Evolutionary conservation across 2,329 filamentous ascomycete genomes (phyloP).

Genomic region (Fusarium scirpi): DNA sequence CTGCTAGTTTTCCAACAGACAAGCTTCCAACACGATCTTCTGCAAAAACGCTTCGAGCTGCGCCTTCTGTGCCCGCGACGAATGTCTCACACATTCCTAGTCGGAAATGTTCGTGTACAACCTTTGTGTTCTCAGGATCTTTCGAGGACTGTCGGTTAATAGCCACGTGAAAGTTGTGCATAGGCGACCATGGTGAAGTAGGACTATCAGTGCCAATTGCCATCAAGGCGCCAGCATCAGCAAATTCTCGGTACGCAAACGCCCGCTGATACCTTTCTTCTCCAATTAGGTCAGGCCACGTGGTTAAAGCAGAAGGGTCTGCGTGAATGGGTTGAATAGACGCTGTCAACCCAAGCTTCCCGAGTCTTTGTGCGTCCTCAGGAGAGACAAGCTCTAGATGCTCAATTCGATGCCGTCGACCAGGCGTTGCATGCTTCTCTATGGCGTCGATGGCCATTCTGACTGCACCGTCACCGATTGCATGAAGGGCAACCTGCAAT

Average conservation of each 20-base stretch:
- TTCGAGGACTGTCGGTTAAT: constrained; percentile 67
- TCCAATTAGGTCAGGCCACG: constrained; percentile 69
- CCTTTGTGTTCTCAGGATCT: constrained; percentile 54
- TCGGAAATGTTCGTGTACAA: constrained; percentile 63
- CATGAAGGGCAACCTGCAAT: constrained; percentile 71
- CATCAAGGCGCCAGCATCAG: constrained; percentile 62
- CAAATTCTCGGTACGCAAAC: constrained; percentile 71
- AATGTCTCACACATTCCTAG: constrained; percentile 64
- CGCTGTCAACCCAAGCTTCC: constrained; percentile 67
- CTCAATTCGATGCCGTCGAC: constrained; percentile 69
- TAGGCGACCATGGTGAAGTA: constrained; percentile 64
- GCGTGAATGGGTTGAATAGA: constrained; percentile 67
- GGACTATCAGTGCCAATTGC: constrained; percentile 68
- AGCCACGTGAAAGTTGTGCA: constrained; percentile 67
- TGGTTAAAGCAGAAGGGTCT: constrained; percentile 68
- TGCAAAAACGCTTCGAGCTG: constrained; percentile 66
- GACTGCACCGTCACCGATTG: constrained; percentile 72
- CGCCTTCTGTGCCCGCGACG: constrained; percentile 60
- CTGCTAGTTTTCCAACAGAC: constrained; percentile 62
- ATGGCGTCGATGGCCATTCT: constrained; percentile 66
- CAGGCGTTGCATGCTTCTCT: constrained; percentile 54
- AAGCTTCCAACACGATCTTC: constrained; percentile 60
- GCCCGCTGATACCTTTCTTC: constrained; percentile 63
- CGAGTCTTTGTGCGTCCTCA: constrained; percentile 66
- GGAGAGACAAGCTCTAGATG: constrained; percentile 69